Base-by-base conservation (phyloP, 2,329 filamentous ascomycete genomes). In the Fusarium duplospermum region DNA sequence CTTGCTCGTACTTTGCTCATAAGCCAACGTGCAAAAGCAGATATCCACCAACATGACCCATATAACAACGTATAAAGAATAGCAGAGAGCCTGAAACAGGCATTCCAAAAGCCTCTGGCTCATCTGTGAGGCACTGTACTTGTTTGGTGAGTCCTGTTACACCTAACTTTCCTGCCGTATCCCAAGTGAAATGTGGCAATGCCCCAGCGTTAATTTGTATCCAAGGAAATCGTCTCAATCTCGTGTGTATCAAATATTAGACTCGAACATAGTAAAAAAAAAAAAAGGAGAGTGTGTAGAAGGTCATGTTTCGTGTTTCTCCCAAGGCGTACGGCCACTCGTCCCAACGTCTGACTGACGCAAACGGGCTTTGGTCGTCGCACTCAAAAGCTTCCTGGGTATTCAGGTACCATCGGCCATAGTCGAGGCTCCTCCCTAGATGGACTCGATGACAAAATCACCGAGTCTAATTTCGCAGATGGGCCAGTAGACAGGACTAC, bases 71-170 rank as follows among this genome's bases (percentile, higher is more conserved):
- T 36, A 61, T 63, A 40, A 38, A 29, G 57, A 7, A 36, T 11
- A 62, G 31, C 18, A 24, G 42, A 40, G 60, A 66, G 45, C 36
- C 42, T 47, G 56, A 64, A 63, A 73, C 61, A 73, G 65, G 16
- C 20, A 36, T 63, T n/a, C 61, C 29, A 59, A 52, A 54, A 52
- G 33, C 56, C 59, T 24, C 29, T 64, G 38, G 20, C 29, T 59
- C 45, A 52, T 20, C 62, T 47, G 24, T 62, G 40, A 71, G 66
- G 47, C 54, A 45, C 64, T 62, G 61, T 54, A 62, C 42, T 72
- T 58, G 62, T 62, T 62, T 63, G 56, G 64, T 68, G 72, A 75
- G 75, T 76, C 31, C 75, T 77, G 76, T 78, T 74, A 59, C 76
- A 68, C 75, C 75, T 70, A 66, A 66, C 61, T 61, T 31, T 69